Evolutionary conservation across 352 stramenopile genomes (phyloP).

Genomic region (Phytophthora multivora): DNA sequence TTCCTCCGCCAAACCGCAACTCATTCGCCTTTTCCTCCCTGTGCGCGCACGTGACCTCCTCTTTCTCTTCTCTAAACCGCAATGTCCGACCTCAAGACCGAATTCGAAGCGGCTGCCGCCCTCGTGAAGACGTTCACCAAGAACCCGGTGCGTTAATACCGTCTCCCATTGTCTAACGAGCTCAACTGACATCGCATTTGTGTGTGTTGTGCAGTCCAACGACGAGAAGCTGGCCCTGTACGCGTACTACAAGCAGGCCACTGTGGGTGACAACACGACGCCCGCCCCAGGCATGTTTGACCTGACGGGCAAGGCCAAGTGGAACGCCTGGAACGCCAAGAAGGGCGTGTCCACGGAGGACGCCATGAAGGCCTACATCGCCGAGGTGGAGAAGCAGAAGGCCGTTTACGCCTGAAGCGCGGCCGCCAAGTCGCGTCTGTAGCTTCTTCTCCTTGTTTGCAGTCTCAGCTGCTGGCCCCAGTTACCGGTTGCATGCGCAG

Average conservation of each 20-base stretch:
- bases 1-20: background rate
- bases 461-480: background rate
- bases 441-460: conserved; percentile 1
- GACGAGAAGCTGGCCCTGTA: conserved; percentile 91
- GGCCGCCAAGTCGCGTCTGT: conserved; percentile 26
- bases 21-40: conserved; percentile 49
- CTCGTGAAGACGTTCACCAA: conserved; percentile 85
- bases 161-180: too few species aligned
- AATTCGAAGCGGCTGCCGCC: conserved; percentile 85
- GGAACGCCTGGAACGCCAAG: conserved; percentile 86
- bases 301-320: conserved; percentile 89
- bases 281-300: conserved; percentile 87
- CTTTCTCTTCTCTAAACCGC: background rate
- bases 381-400: conserved; percentile 86
- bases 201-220: conserved; percentile 53
- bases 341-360: conserved; percentile 86
- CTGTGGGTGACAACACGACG: conserved; percentile 85
- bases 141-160: conserved; percentile 43
- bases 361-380: conserved; percentile 89
- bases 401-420: conserved; percentile 74
- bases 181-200: background rate
- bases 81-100: conserved; percentile 85
- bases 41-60: conserved; percentile 19
- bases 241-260: conserved; percentile 92
- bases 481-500: background rate